A percentile compares a stretch with the other conserved stretches of the same genome.
Conservation (phyloP, 2,329 filamentous ascomycete genomes). For the Penicillium capsulatum region DNA sequence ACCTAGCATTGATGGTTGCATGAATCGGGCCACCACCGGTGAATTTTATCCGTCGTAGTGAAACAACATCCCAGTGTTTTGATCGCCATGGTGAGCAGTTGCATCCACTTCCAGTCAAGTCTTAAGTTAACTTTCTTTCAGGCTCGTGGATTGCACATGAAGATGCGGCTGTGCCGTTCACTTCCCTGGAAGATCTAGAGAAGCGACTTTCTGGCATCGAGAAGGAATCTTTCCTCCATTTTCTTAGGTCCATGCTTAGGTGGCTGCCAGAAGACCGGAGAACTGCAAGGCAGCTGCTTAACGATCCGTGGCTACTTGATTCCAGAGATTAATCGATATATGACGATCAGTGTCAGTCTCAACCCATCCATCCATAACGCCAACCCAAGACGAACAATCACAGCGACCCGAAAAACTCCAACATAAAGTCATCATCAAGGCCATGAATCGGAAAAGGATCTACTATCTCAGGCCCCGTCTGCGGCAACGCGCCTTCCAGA, state of each 20-base stretch:
- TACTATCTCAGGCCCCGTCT: constrained; percentile 7
- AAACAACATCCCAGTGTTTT: constrained; percentile 28
- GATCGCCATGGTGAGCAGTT: constrained; percentile 15
- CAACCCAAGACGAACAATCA: too few relatives aligned
- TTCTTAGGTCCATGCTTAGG: neutral
- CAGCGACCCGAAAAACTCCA: constrained; percentile 20
- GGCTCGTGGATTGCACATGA: neutral
- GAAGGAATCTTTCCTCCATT: neutral
- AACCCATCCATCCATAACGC: neutral
- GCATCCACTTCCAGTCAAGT: neutral
- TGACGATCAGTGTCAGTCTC: neutral
- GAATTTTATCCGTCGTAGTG: constrained; percentile 26
- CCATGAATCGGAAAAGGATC: constrained; percentile 12
- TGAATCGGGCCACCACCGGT: constrained; percentile 26
- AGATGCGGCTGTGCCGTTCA: neutral
- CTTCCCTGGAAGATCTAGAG: neutral
- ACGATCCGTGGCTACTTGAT: neutral
- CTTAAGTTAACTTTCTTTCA: neutral
- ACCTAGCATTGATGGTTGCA: constrained; percentile 26
- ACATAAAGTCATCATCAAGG: constrained; percentile 23
- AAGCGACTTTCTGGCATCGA: neutral
- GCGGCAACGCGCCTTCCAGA: constrained; percentile 3
- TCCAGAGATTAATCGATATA: neutral
- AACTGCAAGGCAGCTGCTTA: neutral
- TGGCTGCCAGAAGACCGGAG: neutral